phyloP scores from a whole-genome alignment of 805 yeast species.

The Starmerella apis region DNA sequence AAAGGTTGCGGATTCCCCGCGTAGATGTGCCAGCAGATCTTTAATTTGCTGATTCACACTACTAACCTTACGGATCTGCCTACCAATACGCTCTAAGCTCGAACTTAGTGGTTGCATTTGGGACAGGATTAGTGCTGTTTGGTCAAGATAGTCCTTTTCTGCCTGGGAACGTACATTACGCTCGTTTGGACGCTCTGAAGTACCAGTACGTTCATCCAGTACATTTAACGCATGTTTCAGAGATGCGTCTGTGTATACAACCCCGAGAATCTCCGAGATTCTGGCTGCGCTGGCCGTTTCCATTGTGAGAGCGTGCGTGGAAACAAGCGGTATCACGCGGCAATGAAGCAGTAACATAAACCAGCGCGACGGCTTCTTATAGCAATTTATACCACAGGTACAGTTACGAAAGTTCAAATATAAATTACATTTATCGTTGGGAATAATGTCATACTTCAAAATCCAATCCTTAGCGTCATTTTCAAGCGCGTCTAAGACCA shows the following conservation, averaged over 20 bases:
- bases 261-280: slow-evolving; percentile 21
- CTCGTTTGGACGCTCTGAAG: slow-evolving; percentile 3
- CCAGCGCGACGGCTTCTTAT: no score
- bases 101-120: slow-evolving; percentile 32
- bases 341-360: not conserved
- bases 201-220: slow-evolving; percentile 15
- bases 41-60: slow-evolving; percentile 24
- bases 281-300: slow-evolving; percentile 13
- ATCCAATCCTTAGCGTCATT: no score
- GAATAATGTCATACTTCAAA: no score
- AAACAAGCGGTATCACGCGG: not conserved
- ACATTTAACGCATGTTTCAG: slow-evolving; percentile 23
- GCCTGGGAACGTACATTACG: slow-evolving; percentile 19
- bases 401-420: no score
- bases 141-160: slow-evolving; percentile 15
- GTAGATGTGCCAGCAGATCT: slow-evolving; percentile 20
- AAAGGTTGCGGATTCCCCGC: slow-evolving; percentile 25
- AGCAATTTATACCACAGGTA: no score
- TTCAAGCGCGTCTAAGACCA: no score
- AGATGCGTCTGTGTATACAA: slow-evolving; percentile 22
- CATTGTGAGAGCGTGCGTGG: not conserved
- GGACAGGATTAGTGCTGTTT: slow-evolving; percentile 26
- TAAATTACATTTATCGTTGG: no score
- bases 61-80: slow-evolving; percentile 20
- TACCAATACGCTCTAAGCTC: slow-evolving; percentile 24